Base-by-base conservation (phyloP, 805 yeast genomes). In the Ogataea henricii region DNA sequence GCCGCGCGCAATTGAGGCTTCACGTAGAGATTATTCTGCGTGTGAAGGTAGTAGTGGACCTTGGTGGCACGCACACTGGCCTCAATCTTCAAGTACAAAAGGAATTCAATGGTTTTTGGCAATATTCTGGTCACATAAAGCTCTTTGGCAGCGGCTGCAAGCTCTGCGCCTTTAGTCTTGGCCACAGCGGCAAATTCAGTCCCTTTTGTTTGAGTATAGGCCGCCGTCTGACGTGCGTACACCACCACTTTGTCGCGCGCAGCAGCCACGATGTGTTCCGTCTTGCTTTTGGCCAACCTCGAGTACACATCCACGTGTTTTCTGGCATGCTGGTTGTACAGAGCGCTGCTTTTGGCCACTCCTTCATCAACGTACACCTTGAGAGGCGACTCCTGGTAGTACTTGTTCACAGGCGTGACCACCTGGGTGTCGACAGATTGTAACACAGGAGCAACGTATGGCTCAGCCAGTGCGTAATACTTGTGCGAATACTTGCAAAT, bases 21-120 rank as follows among this genome's bases (percentile, higher is more conserved):
- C 23, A 58, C 50, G 43, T 59, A 58, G 10, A 60, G 35, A 20
- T 59, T 58, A 47, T 56, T 63, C n/a, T 52, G 41, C 14, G 61
- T 18, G 20, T 52, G 54, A 5, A 45, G 21, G 21, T 38, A 44
- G 17, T 55, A 25, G 23, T 48, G 48, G 2, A 42, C 21, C 33
- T 52, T 59, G 1, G 47, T 43, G 6, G 45, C 34, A 10, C 37
- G 23, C 10, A 51, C 41, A 13, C 38, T 35, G 2, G 37, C 8
- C 37, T 56, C 48, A 10, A 38, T 33, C 14, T 36, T 49, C 4
- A 42, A 20, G 18, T 45, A 45, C 12, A 39, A 42, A 1, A 35
- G 9, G 4, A 37, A 34, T 16, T 40, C 23, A 0, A 29, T 30
- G 9, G 46, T 13, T 6, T 46, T 43, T 1, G 68, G 69, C n/a